Evolutionary conservation across 768 basidiomycete species (phyloP), one percentile per base, ranked within the genome.

Genomic region (Arthromyces matolae): DNA sequence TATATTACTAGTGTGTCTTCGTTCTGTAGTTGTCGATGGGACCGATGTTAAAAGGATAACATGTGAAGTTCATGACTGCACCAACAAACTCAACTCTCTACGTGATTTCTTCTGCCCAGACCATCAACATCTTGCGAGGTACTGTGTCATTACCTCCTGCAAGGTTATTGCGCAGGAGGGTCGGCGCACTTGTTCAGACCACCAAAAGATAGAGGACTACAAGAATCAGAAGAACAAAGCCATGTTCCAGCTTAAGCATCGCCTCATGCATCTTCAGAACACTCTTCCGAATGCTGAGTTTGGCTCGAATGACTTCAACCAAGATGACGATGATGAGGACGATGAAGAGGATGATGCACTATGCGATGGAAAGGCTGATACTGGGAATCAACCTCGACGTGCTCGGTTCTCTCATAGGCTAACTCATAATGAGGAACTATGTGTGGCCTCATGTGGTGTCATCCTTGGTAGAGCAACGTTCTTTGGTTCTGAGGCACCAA

Each of bases 401-500:
- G 64, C 66, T 3, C 59, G 55, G 2, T 69, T 70, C 57, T 57
- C 62, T 0, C 45, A 60, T 5, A 41, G 51, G 12, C 34, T 62
- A 0, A 70, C 67, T 2, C 65, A 70, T 45, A 71, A 70, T 40
- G 63, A 69, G 32, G 50, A 69, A 46, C 51, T 67, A 2, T 56
- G 58, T 56, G 67, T 70, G 20, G 37, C 32, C 1, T 58, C 64
- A 0, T 71, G 70, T 57, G 68, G 69, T 1, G 53, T 69, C 8
- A 65, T 68, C 22, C 32, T 60, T 19, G 66, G 57, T 0, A 40
- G 59, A n/a, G 65, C 54, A 1, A 70, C 65, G 0, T 62, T 70
- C 23, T 69, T 54, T 50, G 64, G 66, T 3, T 58, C 64, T 5
- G 66, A 68, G 35, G 64, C 9, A 8, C 28, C 44, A 0, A 12